Evolutionary conservation across 176 grass and related monocot genomes (phyloP), one percentile per base, ranked within the genome.

Genomic region (Oryza glumipatula): DNA sequence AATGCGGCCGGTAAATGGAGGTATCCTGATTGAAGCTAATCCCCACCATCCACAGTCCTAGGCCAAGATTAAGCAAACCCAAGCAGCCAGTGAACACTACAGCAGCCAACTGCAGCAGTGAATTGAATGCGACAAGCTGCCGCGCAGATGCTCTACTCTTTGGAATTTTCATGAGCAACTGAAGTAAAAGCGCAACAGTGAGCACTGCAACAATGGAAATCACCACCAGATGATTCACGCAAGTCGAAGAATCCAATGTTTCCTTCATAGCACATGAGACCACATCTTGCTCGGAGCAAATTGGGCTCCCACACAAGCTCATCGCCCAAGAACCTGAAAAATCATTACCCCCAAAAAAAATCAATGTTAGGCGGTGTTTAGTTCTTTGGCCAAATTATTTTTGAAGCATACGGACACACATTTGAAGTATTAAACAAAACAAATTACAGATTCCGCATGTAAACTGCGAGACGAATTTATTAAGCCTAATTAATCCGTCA

Each of bases 181-280:
- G 78, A 58, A 90, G 12, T 10, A 76, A 36, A 33, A 94, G 67
- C 6, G 71, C 16, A 4, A 93, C 10, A 38, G 80, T 17, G 4
- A 98, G 19, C 41, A 86, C 28, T 5, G 30, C 3, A 22, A 11
- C 28, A 21, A 81, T 56, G 16, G 21, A 83, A 41, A 72, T 60
- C 60, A 46, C 77, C 26, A 90, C 11, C 15, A 94, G 78, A 73
- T 98, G 91, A 72, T 98, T 95, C 19, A 67, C 67, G 83, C 96
- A 98, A 66, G 91, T 89, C 36, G 93, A 95, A 63, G 93, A 92
- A 65, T 90, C 65, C 9, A 92, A 74, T 11, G 87, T 24, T 68
- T 52, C 77, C 9, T 21, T 22, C 6, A 90, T 46, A 26, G 41
- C 35, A 74, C 87, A 98, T 65, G 80, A 58, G 76, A 28, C 46